Percentiles rank a stretch among this genome's conserved stretches.
These are phyloP conservation scores for Stentor roeselii DNA, from an alignment of 73 alveolate species.

Conservation along the genomic window DNA sequence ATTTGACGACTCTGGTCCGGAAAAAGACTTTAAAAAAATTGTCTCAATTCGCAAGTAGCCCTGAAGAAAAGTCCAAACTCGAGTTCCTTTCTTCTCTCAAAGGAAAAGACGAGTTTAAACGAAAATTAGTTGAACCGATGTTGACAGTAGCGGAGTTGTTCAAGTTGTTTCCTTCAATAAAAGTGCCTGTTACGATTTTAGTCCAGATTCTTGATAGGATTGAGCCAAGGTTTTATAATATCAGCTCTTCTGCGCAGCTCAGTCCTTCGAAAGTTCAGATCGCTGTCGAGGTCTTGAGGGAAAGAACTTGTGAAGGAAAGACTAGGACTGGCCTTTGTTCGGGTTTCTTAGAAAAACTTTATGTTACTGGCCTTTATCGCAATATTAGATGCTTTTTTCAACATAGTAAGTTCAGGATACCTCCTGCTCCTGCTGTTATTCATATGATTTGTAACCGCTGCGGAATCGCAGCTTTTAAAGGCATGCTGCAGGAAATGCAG, in stretches of 20 bases:
- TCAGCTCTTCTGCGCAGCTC: neutral
- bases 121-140: slow-evolving; percentile 7
- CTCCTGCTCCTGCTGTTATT: neutral
- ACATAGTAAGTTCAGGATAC: neutral
- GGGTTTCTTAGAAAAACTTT: slow-evolving; percentile 8
- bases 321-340: slow-evolving; percentile 25
- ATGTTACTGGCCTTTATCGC: slow-evolving; percentile 2
- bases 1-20: slow-evolving; percentile 3
- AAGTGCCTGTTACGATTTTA: neutral
- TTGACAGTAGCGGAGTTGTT: slow-evolving; percentile 12
- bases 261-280: neutral
- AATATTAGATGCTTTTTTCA: neutral
- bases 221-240: neutral
- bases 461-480: slow-evolving; percentile 4
- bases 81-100: neutral
- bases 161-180: neutral
- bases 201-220: slow-evolving; percentile 18
- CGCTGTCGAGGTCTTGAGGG: slow-evolving; percentile 8
- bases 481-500: neutral
- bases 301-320: slow-evolving; percentile 19
- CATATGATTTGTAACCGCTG: slow-evolving; percentile 9
- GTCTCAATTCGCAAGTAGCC: neutral
- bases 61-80: slow-evolving; percentile 4
- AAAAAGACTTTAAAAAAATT: slow-evolving; percentile 9
- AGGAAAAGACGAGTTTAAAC: slow-evolving; percentile 12